Evolutionary conservation across 2,329 filamentous ascomycete genomes (phyloP).

Genomic region (Botrytis elliptica): DNA sequence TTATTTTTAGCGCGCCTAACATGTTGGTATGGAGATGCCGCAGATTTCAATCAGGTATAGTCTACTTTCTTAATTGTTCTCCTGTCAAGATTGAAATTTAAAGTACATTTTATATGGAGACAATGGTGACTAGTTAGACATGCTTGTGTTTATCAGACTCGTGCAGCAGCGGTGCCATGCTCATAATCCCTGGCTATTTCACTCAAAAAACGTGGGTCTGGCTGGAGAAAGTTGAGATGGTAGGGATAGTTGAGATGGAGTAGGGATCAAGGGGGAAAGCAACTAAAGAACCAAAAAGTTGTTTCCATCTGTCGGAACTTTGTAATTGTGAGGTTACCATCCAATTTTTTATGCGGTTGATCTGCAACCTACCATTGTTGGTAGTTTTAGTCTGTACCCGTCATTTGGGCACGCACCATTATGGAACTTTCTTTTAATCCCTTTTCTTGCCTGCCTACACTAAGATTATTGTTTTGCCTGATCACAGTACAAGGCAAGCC

Average conservation of each 20-base stretch:
- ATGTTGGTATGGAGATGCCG: not conserved
- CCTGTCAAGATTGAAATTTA: not conserved
- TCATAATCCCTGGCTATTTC: not conserved
- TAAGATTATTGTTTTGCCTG: not conserved
- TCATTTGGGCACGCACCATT: not conserved
- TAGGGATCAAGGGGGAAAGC: constrained; percentile 12
- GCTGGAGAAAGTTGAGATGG: constrained; percentile 11
- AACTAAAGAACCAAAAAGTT: not conserved
- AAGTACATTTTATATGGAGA: constrained; percentile 13
- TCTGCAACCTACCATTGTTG: constrained; percentile 2
- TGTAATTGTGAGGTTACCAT: not conserved
- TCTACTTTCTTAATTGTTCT: not conserved
- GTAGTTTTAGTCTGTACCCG: not conserved
- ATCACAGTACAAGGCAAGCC: constrained; percentile 2
- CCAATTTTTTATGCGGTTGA: not conserved
- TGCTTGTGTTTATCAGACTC: constrained; percentile 16
- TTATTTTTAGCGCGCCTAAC: constrained; percentile 14
- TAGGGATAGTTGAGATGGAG: constrained; percentile 10
- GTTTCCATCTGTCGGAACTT: constrained; percentile 15
- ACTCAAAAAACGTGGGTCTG: constrained; percentile 20
- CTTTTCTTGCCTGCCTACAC: constrained; percentile 15
- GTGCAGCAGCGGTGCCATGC: not conserved
- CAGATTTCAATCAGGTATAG: not conserved
- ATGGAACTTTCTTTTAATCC: not conserved
- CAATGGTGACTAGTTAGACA: not conserved